A percentile compares a stretch with the other conserved stretches of the same genome.
Conservation (phyloP, 2,329 filamentous ascomycete genomes). For the Aureobasidium leucospermi region DNA sequence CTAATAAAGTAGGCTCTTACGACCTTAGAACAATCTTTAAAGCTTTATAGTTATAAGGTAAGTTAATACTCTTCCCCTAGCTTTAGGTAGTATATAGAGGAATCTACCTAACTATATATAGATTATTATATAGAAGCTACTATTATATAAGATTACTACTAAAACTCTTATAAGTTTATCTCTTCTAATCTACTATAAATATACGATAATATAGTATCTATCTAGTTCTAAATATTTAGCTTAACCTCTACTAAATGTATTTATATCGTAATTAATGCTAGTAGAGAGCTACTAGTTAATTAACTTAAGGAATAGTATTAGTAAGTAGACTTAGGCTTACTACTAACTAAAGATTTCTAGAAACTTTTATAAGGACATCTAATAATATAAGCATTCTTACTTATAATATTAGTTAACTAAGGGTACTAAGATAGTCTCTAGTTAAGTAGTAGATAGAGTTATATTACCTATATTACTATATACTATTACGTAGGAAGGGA, state of each 20-base stretch:
- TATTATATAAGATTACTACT: constrained; percentile 17
- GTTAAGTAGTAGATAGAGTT: constrained; percentile 18
- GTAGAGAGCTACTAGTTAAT: constrained; percentile 19
- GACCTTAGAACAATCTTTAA: constrained; percentile 14
- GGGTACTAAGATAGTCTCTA: constrained; percentile 12
- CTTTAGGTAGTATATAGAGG: background rate
- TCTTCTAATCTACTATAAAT: background rate
- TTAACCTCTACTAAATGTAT: constrained; percentile 15
- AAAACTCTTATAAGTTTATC: constrained; percentile 18
- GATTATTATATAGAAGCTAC: constrained; percentile 18
- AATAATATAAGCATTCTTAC: constrained; percentile 17
- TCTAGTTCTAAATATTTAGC: constrained; percentile 17
- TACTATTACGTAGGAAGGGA: background rate
- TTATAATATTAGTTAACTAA: constrained; percentile 17
- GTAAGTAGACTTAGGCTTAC: constrained; percentile 5
- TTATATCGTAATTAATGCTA: constrained; percentile 17
- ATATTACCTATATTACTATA: constrained; percentile 19
- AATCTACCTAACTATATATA: background rate
- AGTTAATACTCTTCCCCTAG: constrained; percentile 6
- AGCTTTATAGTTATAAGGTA: constrained; percentile 15
- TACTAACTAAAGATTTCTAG: constrained; percentile 18
- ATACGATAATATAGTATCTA: constrained; percentile 3
- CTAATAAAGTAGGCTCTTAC: constrained; percentile 13
- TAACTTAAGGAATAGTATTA: constrained; percentile 17
- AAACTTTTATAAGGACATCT: constrained; percentile 15